Conservation (phyloP, 2,329 filamentous ascomycete species). For the Aureobasidium sp. region DNA sequence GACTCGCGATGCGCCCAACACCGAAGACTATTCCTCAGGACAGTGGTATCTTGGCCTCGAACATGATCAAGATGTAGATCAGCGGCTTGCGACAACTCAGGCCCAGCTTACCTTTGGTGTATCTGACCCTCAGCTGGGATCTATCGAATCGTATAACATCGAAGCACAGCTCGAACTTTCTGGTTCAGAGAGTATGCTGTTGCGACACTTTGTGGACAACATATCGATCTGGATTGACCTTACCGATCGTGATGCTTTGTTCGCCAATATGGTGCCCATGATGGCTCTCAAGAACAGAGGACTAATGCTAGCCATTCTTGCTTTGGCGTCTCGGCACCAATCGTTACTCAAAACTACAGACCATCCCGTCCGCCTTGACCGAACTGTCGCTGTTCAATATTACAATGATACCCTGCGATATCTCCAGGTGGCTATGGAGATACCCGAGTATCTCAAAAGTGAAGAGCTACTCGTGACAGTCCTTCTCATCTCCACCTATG, state of each 20-base stretch:
- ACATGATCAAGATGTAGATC: not conserved
- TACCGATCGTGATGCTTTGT: constrained; percentile 47
- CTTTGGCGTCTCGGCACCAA: constrained; percentile 60
- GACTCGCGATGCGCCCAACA: not conserved
- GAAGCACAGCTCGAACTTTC: not conserved
- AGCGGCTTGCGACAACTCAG: not conserved
- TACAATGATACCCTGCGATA: constrained; percentile 69
- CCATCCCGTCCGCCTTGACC: no score
- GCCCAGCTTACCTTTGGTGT: not conserved
- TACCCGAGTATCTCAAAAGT: constrained; percentile 60
- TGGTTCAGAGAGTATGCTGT: constrained; percentile 40
- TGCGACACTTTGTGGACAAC: constrained; percentile 43
- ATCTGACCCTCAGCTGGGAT: not conserved
- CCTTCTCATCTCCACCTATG: constrained; percentile 67
- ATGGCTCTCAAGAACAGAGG: constrained; percentile 59
- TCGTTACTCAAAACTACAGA: constrained; percentile 28
- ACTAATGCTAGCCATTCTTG: constrained; percentile 64
- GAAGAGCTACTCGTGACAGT: constrained; percentile 64
- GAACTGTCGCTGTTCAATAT: constrained; percentile 47
- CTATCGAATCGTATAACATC: not conserved
- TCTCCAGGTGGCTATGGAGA: constrained; percentile 62
- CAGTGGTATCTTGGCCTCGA: not conserved
- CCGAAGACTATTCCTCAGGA: not conserved
- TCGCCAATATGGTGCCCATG: constrained; percentile 41
- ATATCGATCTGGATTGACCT: constrained; percentile 48